These are phyloP conservation scores for Saturnispora serradocipensis DNA, from an alignment of 805 yeast genomes.

Conservation along the genomic window DNA sequence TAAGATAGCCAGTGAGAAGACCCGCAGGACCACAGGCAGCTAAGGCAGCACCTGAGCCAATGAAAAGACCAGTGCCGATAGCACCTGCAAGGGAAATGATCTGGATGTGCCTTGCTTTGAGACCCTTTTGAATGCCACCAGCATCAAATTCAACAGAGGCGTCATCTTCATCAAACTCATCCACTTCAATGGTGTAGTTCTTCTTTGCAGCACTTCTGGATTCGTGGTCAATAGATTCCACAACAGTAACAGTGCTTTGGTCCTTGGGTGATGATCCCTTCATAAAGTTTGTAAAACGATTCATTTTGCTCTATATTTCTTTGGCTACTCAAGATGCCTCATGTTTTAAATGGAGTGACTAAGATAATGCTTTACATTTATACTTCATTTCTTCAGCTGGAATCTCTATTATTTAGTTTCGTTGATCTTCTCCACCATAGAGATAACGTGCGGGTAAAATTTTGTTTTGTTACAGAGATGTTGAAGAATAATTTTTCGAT, in stretches of 20 bases:
- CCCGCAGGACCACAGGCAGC: slow-evolving; percentile 26
- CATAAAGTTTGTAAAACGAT: background rate
- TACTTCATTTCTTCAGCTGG: too few species aligned
- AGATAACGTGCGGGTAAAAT: too few species aligned
- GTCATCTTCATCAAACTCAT: slow-evolving; percentile 2
- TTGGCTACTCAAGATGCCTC: too few species aligned
- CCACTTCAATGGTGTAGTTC: slow-evolving; percentile 5
- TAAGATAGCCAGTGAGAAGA: slow-evolving; percentile 49
- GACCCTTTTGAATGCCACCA: slow-evolving; percentile 30
- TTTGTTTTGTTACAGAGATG: too few species aligned
- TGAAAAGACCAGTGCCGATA: slow-evolving; percentile 54
- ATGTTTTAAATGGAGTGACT: too few species aligned
- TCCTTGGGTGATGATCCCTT: background rate
- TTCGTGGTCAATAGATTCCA: background rate
- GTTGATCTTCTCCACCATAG: too few species aligned
- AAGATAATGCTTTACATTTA: too few species aligned
- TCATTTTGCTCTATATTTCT: background rate
- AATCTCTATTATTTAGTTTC: too few species aligned
- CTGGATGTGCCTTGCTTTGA: slow-evolving; percentile 44
- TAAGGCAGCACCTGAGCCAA: slow-evolving; percentile 41
- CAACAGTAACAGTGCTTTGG: background rate
- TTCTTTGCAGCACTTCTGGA: background rate
- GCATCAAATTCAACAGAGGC: background rate
- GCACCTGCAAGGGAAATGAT: slow-evolving; percentile 67
- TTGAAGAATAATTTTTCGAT: too few species aligned